Evolutionary conservation across 2,329 filamentous ascomycete genomes (phyloP), one percentile per base, ranked within the genome.

Genomic region (Alternaria sp.): DNA sequence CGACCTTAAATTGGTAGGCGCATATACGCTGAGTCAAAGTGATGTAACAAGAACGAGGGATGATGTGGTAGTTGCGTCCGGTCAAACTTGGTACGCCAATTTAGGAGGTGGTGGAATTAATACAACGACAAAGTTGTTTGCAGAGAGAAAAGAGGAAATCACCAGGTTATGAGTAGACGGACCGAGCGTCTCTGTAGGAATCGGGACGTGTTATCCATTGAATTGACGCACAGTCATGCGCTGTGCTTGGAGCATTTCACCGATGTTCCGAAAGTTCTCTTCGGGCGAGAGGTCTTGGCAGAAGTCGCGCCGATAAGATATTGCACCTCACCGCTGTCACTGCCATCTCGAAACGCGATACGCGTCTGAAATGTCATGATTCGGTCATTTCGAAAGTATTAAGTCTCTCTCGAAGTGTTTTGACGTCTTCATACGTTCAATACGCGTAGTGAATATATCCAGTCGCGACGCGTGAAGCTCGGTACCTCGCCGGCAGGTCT

Each of bases 271-370:
- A 63, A 26, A 3, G 15, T 9, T 36, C 15, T 15, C 28, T 10
- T 67, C 65, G 67, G 67, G 65, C 67, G 67, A 69, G 63, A 69
- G 66, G 30, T 11, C 63, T 65, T 69, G 67, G 65, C 67, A n/a
- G 6, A 13, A 25, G 8, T 47, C 17, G 50, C 54, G 36, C 54
- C 52, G 36, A 57, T 21, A 25, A 43, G 23, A 40, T 23, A 59
- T 30, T 43, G 36, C 56, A 44, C 45, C 60, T 59, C 56, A 60
- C 56, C 57, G 60, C 57, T 36, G 57, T 36, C n/a, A 21, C 26
- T 40, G 23, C 49, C 49, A 15, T 45, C 10, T 54, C 21, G 25
- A 15, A 32, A 25, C 17, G 17, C 17, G 36, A 40, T 15, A 17
- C 13, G 25, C 8, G 9, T 9, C 12, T 25, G 10, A 30, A 49